Conservation (phyloP, 257 asterid species). For the Pogostemon cablin region DNA sequence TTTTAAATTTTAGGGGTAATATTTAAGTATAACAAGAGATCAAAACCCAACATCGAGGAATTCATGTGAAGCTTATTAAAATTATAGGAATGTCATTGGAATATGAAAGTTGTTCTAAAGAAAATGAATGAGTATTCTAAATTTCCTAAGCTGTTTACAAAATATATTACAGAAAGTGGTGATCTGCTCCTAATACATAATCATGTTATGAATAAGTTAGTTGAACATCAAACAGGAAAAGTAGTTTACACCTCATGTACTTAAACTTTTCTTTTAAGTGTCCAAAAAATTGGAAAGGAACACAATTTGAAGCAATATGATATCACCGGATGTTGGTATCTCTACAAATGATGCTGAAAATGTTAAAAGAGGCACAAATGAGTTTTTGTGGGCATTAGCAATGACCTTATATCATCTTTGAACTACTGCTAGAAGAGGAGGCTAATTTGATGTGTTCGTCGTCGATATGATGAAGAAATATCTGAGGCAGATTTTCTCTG, state of each 20-base stretch:
- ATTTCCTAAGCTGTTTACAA: not conserved
- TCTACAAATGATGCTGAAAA: not conserved
- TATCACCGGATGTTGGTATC: too few species aligned
- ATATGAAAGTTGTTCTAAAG: too few species aligned
- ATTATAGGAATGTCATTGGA: too few species aligned
- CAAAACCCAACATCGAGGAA: too few species aligned
- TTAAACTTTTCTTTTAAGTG: not conserved
- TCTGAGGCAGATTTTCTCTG: constrained; percentile 78
- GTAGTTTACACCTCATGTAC: not conserved
- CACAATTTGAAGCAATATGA: too few species aligned
- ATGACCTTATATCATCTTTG: constrained; percentile 27
- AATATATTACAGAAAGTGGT: not conserved
- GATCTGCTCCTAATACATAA: not conserved
- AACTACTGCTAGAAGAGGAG: constrained; percentile 35
- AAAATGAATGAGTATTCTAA: too few species aligned
- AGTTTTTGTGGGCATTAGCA: not conserved
- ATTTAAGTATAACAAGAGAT: too few species aligned
- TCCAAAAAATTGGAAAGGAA: too few species aligned
- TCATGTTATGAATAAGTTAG: not conserved
- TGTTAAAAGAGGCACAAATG: not conserved
- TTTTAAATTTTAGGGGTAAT: too few species aligned
- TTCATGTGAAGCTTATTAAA: too few species aligned
- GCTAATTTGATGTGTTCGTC: constrained; percentile 32
- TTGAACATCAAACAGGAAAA: not conserved
- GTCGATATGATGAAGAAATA: constrained; percentile 53